These are phyloP conservation scores for Helotiales sp. DNA, from an alignment of 2,329 filamentous ascomycete genomes.

Conservation along the genomic window DNA sequence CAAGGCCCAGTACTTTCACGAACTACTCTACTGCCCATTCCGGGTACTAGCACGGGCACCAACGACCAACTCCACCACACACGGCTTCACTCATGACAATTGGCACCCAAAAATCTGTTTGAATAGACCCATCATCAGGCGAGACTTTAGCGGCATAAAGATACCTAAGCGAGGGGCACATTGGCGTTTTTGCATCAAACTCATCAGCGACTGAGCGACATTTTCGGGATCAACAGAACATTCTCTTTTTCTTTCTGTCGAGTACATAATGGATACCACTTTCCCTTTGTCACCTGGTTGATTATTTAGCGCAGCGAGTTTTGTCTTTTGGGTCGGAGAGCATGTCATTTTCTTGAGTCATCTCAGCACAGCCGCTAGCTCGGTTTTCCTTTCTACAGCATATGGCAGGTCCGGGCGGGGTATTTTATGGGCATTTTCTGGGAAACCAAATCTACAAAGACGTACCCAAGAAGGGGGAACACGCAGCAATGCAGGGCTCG, in stretches of 20 bases:
- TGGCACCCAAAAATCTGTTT: constrained; percentile 24
- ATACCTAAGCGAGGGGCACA: constrained; percentile 37
- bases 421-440: constrained; percentile 41
- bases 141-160: constrained; percentile 43
- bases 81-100: constrained; percentile 26
- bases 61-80: constrained; percentile 27
- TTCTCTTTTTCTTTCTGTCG: constrained; percentile 26
- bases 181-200: constrained; percentile 38
- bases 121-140: constrained; percentile 29
- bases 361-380: constrained; percentile 46
- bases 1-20: constrained; percentile 48
- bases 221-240: constrained; percentile 38
- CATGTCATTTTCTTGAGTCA: constrained; percentile 48
- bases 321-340: constrained; percentile 49
- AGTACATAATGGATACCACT: constrained; percentile 43
- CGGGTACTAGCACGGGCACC: constrained; percentile 45
- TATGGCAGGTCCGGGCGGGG: constrained; percentile 43
- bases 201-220: constrained; percentile 43
- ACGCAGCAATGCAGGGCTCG: constrained; percentile 68
- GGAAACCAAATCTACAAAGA: constrained; percentile 46
- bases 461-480: constrained; percentile 55
- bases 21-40: constrained; percentile 56
- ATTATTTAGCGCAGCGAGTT: constrained; percentile 57
- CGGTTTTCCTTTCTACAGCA: constrained; percentile 40
- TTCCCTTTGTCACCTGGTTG: constrained; percentile 47